phyloP scores from a whole-genome alignment of 2,329 filamentous ascomycete species.

The Penicillium corylophilum region DNA sequence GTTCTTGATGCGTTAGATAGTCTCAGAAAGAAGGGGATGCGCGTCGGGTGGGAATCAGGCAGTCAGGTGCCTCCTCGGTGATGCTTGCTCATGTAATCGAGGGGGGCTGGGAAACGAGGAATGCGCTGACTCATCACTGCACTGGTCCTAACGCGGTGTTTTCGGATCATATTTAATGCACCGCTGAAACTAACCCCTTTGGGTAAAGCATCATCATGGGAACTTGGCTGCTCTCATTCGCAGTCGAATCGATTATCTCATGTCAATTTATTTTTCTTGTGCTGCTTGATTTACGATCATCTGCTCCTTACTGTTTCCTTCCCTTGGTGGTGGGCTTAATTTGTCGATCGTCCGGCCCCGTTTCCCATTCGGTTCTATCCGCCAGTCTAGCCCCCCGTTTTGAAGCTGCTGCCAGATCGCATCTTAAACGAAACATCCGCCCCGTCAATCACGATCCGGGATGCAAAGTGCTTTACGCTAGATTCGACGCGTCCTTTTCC shows the following conservation, averaged over 20 bases:
- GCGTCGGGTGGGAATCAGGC: conserved; percentile 25
- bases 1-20: conserved; percentile 18
- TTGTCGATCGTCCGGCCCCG: conserved; percentile 6
- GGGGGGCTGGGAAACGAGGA: conserved; percentile 29
- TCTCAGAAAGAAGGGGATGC: conserved; percentile 25
- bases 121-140: conserved; percentile 20
- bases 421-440: conserved; percentile 23
- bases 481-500: conserved; percentile 14
- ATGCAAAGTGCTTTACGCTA: conserved; percentile 26
- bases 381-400: conserved; percentile 15
- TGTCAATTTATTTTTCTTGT: neutral
- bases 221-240: conserved; percentile 16
- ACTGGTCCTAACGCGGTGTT: conserved; percentile 14
- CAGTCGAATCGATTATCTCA: conserved; percentile 5
- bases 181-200: conserved; percentile 19
- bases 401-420: conserved; percentile 32
- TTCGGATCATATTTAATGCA: conserved; percentile 15
- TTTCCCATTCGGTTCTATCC: conserved; percentile 3
- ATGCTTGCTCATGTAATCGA: conserved; percentile 21
- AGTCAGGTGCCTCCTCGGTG: conserved; percentile 5
- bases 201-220: conserved; percentile 32
- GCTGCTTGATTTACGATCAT: conserved; percentile 3
- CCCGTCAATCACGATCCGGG: conserved; percentile 15
- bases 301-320: neutral
- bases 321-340: neutral